phyloP scores from a whole-genome alignment of 305 asterid species.

The Rubia peregrina region DNA sequence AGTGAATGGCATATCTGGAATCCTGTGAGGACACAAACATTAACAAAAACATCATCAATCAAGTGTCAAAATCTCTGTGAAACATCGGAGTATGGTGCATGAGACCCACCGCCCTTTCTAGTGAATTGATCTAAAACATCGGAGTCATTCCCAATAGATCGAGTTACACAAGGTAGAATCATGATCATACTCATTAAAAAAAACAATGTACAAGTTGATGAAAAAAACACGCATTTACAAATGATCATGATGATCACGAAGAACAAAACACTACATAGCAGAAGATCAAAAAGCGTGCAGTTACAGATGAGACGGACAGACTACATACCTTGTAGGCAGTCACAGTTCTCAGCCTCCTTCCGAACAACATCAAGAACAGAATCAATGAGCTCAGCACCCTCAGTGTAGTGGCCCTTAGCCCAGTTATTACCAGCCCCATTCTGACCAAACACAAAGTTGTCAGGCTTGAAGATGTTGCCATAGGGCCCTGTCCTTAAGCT shows the following conservation, averaged over 20 bases:
- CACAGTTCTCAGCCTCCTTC: conserved; percentile 63
- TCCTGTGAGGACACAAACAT: conserved; percentile 16
- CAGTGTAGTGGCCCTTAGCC: conserved; percentile 64
- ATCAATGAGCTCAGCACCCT: conserved; percentile 56
- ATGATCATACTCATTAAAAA: background rate
- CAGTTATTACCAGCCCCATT: conserved; percentile 57
- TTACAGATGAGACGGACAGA: background rate
- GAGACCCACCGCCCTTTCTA: too few relatives aligned
- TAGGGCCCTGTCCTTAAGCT: conserved; percentile 48
- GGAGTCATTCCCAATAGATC: background rate
- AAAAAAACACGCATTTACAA: too few relatives aligned
- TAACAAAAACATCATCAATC: background rate
- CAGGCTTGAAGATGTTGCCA: conserved; percentile 50
- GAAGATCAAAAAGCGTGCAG: background rate
- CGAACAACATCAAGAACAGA: conserved; percentile 62
- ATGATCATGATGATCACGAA: background rate
- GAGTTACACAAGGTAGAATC: background rate
- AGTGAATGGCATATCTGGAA: conserved; percentile 38
- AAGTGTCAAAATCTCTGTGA: too few relatives aligned
- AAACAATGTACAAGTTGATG: too few relatives aligned
- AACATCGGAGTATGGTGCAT: too few relatives aligned
- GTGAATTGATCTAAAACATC: background rate
- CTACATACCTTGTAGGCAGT: conserved; percentile 45
- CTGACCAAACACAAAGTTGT: conserved; percentile 55
- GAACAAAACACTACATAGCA: accelerated